Conservation (phyloP, 768 basidiomycete genomes). For the Fistulinella prunicolor region DNA sequence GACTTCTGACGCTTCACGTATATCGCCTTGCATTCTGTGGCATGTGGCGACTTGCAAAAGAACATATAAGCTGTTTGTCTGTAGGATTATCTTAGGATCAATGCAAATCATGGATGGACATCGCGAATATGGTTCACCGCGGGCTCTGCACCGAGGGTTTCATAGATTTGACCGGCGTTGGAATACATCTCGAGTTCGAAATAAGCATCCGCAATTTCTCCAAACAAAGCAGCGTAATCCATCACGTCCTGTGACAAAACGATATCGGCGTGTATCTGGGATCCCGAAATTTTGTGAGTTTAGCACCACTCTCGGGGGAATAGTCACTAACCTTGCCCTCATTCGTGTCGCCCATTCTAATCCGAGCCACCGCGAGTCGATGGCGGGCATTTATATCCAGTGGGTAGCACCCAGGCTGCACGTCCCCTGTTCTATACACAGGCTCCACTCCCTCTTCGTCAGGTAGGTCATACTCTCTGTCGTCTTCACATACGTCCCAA, state of each 20-base stretch:
- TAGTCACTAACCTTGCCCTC: conserved; percentile 69
- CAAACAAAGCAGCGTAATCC: conserved; percentile 76
- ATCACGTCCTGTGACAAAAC: conserved; percentile 69
- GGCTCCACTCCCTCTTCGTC: conserved; percentile 49
- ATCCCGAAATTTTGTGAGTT: neutral
- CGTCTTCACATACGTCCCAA: conserved; percentile 84
- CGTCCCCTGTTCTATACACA: conserved; percentile 40
- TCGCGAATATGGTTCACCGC: conserved; percentile 45
- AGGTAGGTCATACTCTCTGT: conserved; percentile 74
- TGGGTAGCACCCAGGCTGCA: conserved; percentile 48
- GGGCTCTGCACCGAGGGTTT: conserved; percentile 69
- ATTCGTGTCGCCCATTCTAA: conserved; percentile 73
- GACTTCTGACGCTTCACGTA: conserved; percentile 75
- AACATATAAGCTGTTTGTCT: conserved; percentile 75
- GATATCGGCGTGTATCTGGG: conserved; percentile 71
- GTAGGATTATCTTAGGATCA: neutral
- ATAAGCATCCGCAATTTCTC: conserved; percentile 83
- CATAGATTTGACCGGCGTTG: conserved; percentile 79
- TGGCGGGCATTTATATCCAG: conserved; percentile 62
- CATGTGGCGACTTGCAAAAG: conserved; percentile 81
- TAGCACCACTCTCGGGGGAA: neutral
- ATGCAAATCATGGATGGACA: neutral
- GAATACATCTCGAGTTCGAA: conserved; percentile 66
- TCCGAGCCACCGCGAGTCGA: conserved; percentile 76
- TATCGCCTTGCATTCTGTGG: conserved; percentile 69